These are phyloP conservation scores for Xylariaceae sp. DNA, from an alignment of 2,329 filamentous ascomycete species.

Conservation along the genomic window DNA sequence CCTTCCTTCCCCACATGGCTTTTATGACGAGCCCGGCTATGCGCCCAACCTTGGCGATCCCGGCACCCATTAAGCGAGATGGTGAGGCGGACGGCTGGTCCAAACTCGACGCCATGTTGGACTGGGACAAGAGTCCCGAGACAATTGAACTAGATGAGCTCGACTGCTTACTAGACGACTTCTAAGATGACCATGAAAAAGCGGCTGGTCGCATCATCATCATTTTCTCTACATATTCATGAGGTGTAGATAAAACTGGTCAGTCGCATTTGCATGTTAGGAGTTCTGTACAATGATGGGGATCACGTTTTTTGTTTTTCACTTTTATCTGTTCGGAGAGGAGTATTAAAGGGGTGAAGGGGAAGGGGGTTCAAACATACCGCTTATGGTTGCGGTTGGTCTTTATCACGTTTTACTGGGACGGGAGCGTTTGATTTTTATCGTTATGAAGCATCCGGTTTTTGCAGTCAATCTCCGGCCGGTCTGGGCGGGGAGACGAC, in stretches of 20 bases:
- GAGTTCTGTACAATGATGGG: conserved; percentile 22
- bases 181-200: conserved; percentile 41
- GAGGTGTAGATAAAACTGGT: conserved; percentile 5
- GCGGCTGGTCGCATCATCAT: neutral
- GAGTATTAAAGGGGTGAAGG: conserved; percentile 16
- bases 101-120: conserved; percentile 41
- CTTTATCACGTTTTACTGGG: conserved; percentile 8
- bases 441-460: conserved; percentile 4
- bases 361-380: conserved; percentile 6
- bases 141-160: conserved; percentile 89
- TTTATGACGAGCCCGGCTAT: conserved; percentile 54
- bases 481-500: neutral
- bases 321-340: conserved; percentile 10
- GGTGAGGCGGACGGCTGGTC: conserved; percentile 40
- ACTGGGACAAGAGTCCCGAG: conserved; percentile 72
- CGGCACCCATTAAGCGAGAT: conserved; percentile 36
- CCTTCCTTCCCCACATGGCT: conserved; percentile 34
- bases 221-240: conserved; percentile 2
- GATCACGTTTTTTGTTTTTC: conserved; percentile 4
- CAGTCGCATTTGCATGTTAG: conserved; percentile 11
- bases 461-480: conserved; percentile 10
- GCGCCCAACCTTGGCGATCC: conserved; percentile 42
- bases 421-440: conserved; percentile 14
- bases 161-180: conserved; percentile 76
- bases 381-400: conserved; percentile 11